Base-by-base conservation (phyloP, 1,139 yeast genomes). In the Taiozyma sp. region DNA sequence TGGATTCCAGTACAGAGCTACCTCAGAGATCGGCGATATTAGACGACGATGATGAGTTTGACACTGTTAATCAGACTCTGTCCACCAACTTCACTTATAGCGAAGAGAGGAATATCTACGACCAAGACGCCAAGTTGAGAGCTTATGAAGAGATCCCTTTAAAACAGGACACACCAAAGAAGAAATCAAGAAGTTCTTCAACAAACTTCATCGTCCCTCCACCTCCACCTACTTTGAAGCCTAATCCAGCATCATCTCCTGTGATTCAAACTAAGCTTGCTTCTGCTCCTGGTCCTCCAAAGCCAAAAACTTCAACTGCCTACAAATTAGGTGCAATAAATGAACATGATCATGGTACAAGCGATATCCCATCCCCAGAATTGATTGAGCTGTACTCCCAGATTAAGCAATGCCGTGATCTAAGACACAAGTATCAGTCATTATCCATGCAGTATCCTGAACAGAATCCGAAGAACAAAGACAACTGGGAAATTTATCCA, bases 401-500 rank as follows among this genome's bases (percentile, higher is more conserved):
- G 54, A 88, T 95, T 34, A 80, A 81, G 55, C 72, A 75, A 41
- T 88, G 97, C 63, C 76, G 93, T 55, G 83, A 80, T 22, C 66
- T 88, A 53, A 82, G 99, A 65, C 83, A 80, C 60, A 86, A 84
- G 65, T 95, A 91, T 65, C 85, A 88, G 68, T 64, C 69, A 1
- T 61, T 79, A 7, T 89, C 97, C 0, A 61, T 81, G 49, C 99
- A 95, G 70, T 73, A 81, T 46, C 88, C 85, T 46, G 67, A 70
- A 45, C 85, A 81, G 56, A 93, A 95, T 66, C 99, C 99, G 2
- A 90, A 90, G 65, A 91, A 93, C 66, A 60, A 57, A 30, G 70
- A 68, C 44, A 67, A 63, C 30, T 95, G 99, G 98, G 65, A 66
- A 16, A 83, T 95, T 47, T 91, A 91, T 64, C 99, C 99, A 0